Evolutionary conservation across 2,329 filamentous ascomycete species (phyloP).

Genomic region (Fusarium papillatum): DNA sequence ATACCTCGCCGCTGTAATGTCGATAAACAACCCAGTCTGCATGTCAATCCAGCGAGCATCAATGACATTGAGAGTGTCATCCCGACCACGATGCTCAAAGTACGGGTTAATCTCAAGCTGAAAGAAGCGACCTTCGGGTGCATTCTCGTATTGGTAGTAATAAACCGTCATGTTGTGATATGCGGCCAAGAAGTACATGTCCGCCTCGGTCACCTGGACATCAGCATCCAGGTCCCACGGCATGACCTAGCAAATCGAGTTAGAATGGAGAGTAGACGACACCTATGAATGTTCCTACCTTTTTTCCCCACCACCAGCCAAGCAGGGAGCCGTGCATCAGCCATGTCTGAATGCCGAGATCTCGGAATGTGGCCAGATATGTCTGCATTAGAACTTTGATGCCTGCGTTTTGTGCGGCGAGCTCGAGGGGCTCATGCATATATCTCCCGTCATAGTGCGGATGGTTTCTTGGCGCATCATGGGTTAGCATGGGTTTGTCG

Average conservation of each 20-base stretch:
- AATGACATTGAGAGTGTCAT: constrained; percentile 57
- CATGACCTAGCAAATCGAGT: constrained; percentile 65
- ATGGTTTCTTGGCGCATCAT: constrained; percentile 27
- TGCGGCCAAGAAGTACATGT: constrained; percentile 74
- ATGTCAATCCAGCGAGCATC: constrained; percentile 65
- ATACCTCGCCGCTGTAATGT: constrained; percentile 65
- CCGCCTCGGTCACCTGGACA: constrained; percentile 78
- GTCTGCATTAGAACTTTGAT: constrained; percentile 78
- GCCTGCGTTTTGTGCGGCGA: constrained; percentile 71
- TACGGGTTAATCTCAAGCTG: constrained; percentile 64
- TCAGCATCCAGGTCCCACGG: constrained; percentile 86
- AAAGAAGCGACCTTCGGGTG: constrained; percentile 55
- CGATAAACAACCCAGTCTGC: constrained; percentile 61
- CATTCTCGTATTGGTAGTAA: constrained; percentile 57
- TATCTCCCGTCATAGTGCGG: constrained; percentile 57
- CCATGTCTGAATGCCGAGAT: constrained; percentile 82
- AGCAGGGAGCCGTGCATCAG: constrained; percentile 87
- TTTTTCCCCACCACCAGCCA: constrained; percentile 88
- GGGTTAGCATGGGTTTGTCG: constrained; percentile 21
- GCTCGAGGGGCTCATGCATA: constrained; percentile 53
- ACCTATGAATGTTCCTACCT: constrained; percentile 45
- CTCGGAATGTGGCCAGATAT: constrained; percentile 77
- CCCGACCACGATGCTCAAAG: constrained; percentile 52
- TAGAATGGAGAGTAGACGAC: background rate
- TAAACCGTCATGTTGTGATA: constrained; percentile 73